Evolutionary conservation across 441 rosid species (phyloP).

Genomic region (Brassica hybrid): DNA sequence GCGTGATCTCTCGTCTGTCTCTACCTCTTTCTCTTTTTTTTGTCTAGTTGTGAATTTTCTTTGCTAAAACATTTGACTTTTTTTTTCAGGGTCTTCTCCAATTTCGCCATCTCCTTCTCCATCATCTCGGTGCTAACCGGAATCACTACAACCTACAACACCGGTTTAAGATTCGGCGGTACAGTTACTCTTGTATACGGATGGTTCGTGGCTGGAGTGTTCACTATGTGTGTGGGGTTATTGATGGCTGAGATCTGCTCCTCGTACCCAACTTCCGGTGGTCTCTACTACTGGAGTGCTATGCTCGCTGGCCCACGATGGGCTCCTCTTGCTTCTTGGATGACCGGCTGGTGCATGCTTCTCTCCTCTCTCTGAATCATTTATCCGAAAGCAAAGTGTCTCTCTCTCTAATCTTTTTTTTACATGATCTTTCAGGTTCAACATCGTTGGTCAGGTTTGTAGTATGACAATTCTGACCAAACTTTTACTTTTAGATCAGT

Average conservation of each 20-base stretch:
- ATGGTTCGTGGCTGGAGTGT: slow-evolving; percentile 78
- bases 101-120: slow-evolving; percentile 92
- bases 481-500: neutral
- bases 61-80: slow-evolving; percentile 19
- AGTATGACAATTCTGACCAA: slow-evolving; percentile 23
- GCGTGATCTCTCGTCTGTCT: slow-evolving; percentile 84
- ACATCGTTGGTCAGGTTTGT: slow-evolving; percentile 91
- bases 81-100: slow-evolving; percentile 71
- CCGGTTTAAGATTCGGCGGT: slow-evolving; percentile 85
- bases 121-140: slow-evolving; percentile 92
- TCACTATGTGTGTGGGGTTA: slow-evolving; percentile 85
- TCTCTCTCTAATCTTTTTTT: neutral
- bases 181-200: slow-evolving; percentile 80
- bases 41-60: neutral
- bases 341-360: slow-evolving; percentile 78
- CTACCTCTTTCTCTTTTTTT: slow-evolving; percentile 1
- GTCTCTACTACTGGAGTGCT: slow-evolving; percentile 98
- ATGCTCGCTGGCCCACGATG: slow-evolving; percentile 86
- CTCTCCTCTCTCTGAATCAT: neutral
- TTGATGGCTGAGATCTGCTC: slow-evolving; percentile 98
- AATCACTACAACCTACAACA: slow-evolving; percentile 84
- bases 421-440: slow-evolving; percentile 68
- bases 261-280: slow-evolving; percentile 93
- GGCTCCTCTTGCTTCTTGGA: slow-evolving; percentile 97
- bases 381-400: neutral